Percentiles rank a stretch among this genome's conserved stretches.
phyloP scores from a whole-genome alignment of 192 early-diverging fungal species.

The Gorgonomyces haynaldii region DNA sequence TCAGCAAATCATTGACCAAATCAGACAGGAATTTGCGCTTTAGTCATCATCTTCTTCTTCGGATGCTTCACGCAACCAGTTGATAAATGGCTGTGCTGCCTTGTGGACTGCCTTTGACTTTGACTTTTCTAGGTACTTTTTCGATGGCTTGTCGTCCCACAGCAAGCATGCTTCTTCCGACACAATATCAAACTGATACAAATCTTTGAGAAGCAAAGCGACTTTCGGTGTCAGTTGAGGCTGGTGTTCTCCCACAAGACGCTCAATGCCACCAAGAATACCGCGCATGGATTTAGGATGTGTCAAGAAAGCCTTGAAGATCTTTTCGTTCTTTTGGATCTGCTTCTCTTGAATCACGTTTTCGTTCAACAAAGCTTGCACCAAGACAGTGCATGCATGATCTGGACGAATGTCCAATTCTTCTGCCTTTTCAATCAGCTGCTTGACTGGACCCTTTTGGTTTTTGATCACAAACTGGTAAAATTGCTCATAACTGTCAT shows the following conservation, averaged over 20 bases:
- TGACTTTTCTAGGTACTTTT: constrained; percentile 76
- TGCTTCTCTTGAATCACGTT: constrained; percentile 47
- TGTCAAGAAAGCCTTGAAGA: constrained; percentile 64
- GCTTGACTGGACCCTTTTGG: constrained; percentile 38
- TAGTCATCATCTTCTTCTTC: constrained; percentile 69
- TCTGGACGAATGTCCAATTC: constrained; percentile 71
- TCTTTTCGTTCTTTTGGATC: constrained; percentile 52
- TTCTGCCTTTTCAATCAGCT: constrained; percentile 61
- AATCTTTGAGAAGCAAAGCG: constrained; percentile 68
- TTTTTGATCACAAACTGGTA: background rate
- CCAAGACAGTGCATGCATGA: constrained; percentile 68
- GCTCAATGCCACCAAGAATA: constrained; percentile 83
- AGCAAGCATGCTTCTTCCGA: constrained; percentile 80
- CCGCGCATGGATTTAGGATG: constrained; percentile 79
- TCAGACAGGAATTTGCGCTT: no score
- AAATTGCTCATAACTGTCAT: no score
- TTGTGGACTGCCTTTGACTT: constrained; percentile 70
- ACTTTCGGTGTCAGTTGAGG: constrained; percentile 45
- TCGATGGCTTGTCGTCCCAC: constrained; percentile 78
- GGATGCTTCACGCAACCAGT: constrained; percentile 82
- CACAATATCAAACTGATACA: constrained; percentile 84
- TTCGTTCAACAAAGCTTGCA: constrained; percentile 65
- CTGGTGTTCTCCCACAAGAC: constrained; percentile 54
- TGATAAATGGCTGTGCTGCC: constrained; percentile 77
- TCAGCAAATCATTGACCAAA: no score